Base-by-base conservation (phyloP, 2,329 filamentous ascomycete species). In the Dryadomyces quercivorus region DNA sequence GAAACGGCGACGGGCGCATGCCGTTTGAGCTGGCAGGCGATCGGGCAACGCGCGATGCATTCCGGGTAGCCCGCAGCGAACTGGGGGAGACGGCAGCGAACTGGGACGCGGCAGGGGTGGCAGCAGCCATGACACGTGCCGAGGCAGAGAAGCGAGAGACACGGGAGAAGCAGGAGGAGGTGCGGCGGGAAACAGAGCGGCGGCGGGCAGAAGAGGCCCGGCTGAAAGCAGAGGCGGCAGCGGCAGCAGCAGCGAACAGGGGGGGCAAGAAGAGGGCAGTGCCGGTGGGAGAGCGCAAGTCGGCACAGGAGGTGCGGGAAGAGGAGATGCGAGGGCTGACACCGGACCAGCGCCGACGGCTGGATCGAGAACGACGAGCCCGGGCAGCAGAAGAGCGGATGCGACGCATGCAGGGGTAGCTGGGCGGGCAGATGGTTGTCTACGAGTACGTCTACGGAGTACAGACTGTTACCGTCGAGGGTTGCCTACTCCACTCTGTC, bases 361-460 rank as follows among this genome's bases (percentile, higher is more conserved):
- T 97, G 53, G 93, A 97, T 67, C 76, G 93, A 61, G 93, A 98
- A 70, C 76, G 90, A 62, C 84, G 92, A 64, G 93, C 93, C 4
- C 81, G 92, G 62, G 93, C 93, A 9, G 92, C 91, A 0, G 93
- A 97, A 70, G 91, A 92, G 72, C 81, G 92, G 64, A 76, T 96
- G 57, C 82, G 78, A 69, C 76, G 77, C 63, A 75, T 89, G 77
- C 77, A 81, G 15, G 42, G 42, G 6, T 16, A 16, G 38, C 13
- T n/a, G 26, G 48, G 38, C 8, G 12, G 36, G 16, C 31, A 31
- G n/a, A n/a, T n/a, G n/a, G n/a, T n/a, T n/a, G n/a, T n/a, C n/a
- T n/a, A n/a, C n/a, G n/a, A n/a, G n/a, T n/a, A n/a, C n/a, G n/a
- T n/a, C n/a, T n/a, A n/a, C n/a, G n/a, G n/a, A n/a, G n/a, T n/a